Evolutionary conservation across 164 flowering plant genomes (phyloP).

Genomic region (Cinnamomum chago): DNA sequence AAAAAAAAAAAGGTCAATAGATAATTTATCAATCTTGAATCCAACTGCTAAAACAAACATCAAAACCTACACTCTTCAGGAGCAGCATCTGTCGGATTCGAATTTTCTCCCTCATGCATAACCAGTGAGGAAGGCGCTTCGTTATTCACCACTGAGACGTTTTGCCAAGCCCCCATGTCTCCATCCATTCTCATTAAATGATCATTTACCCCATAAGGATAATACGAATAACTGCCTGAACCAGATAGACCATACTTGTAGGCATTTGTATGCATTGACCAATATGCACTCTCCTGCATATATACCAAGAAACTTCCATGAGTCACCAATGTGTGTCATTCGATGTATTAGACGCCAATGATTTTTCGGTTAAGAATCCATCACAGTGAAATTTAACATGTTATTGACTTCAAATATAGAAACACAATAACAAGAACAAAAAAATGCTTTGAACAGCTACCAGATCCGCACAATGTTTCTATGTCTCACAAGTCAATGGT

Average conservation of each 20-base stretch:
- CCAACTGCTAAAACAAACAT: neutral
- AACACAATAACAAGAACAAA: no score
- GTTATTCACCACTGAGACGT: slow-evolving; percentile 25
- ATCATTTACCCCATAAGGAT: slow-evolving; percentile 40
- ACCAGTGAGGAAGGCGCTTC: slow-evolving; percentile 32
- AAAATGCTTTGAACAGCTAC: no score
- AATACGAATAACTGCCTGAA: slow-evolving; percentile 43
- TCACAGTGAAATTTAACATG: no score
- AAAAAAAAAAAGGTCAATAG: neutral
- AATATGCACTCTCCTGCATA: slow-evolving; percentile 57
- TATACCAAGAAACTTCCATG: neutral
- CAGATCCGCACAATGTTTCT: no score
- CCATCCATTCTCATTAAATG: slow-evolving; percentile 33
- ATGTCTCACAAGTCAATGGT: no score
- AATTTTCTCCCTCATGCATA: slow-evolving; percentile 36
- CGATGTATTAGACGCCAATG: no score
- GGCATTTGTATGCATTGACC: slow-evolving; percentile 41
- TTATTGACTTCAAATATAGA: no score
- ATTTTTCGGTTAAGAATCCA: no score
- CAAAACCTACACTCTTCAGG: slow-evolving; percentile 53
- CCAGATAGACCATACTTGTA: slow-evolving; percentile 62
- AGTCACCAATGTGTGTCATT: neutral
- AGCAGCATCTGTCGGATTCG: slow-evolving; percentile 29
- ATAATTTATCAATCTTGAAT: neutral
- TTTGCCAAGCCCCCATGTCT: slow-evolving; percentile 37